Base-by-base conservation (phyloP, 495 filamentous ascomycete genomes). In the Apiosordaria backusii region DNA sequence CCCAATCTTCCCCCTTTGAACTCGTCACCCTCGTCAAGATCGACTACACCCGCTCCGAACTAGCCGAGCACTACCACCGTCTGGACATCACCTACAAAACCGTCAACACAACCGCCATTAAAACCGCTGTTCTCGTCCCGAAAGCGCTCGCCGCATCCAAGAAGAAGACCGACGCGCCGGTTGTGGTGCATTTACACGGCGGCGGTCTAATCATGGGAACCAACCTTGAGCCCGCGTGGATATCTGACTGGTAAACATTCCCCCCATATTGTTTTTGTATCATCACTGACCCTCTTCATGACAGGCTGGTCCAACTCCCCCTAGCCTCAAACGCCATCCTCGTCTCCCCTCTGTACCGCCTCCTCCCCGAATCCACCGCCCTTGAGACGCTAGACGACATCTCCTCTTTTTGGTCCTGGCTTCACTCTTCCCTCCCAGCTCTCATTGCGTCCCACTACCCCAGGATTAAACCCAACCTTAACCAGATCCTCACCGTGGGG, bases 391-490 rank as follows among this genome's bases (percentile, higher is more conserved):
- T 83, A 60, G 70, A 77, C 19, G 85, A 87, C 67, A 53, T 86
- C 4, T 68, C 74, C 23, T 78, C 82, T 65, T 84, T 85, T 71
- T 85, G 82, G 82, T 64, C 70, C 4, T 86, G 84, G 84, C 54
- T 83, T 16, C 75, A 61, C 62, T 55, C 35, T 16, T 45, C 26
- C 52, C 65, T 67, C 25, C 26, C 66, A 0, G 22, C 52, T 9
- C 21, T 52, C 26, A 59, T 18, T 63, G 29, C 55, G 27, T 9
- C 35, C 35, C 3, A 13, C n/a, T 55, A 21, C 10, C 52, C n/a
- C 4, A 55, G 21, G 22, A 23, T 23, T n/a, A 19, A 21, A 1
- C 64, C 54, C 19, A 55, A 27, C 40, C 66, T 71, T 10, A 15
- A 27, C 3, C 65, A 53, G 27, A 54, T 72, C 29, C 54, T 66